phyloP scores from a whole-genome alignment of 768 basidiomycete genomes.

The Sporobolomyces roseus region DNA sequence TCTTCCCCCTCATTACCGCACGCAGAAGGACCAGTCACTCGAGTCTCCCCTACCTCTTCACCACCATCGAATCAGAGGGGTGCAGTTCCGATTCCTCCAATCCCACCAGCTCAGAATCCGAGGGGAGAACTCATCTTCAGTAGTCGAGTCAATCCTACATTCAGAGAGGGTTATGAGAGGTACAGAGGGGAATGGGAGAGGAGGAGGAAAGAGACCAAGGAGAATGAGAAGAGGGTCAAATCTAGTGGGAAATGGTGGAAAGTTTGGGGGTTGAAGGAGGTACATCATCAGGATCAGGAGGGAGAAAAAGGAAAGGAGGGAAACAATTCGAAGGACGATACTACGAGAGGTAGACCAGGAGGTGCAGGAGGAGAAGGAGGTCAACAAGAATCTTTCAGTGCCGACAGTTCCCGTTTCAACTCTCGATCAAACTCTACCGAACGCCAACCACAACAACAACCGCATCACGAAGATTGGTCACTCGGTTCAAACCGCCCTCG shows the following conservation, averaged over 20 bases:
- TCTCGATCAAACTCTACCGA: not conserved
- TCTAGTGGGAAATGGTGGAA: not conserved
- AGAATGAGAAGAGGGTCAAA: not conserved
- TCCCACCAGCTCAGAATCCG: conserved; percentile 82
- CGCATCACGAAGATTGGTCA: too few relatives aligned
- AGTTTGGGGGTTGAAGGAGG: not conserved
- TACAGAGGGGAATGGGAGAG: conserved; percentile 84
- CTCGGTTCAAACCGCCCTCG: too few relatives aligned
- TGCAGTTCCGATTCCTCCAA: conserved; percentile 61
- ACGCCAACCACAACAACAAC: not conserved
- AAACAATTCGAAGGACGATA: too few relatives aligned
- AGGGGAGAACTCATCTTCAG: conserved; percentile 96
- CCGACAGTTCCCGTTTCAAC: conserved; percentile 1
- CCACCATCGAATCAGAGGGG: not conserved
- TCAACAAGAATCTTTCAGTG: not conserved
- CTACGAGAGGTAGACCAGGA: too few relatives aligned
- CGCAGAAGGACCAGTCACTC: too few relatives aligned
- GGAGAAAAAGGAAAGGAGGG: not conserved
- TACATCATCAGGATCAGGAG: too few relatives aligned
- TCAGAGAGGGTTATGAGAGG: conserved; percentile 87
- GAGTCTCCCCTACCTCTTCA: not conserved
- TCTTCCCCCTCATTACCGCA: too few relatives aligned
- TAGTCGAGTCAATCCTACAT: conserved; percentile 71
- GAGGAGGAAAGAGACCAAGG: conserved; percentile 23
- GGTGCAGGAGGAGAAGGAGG: not conserved